Base-by-base conservation (phyloP, 2,329 filamentous ascomycete species). In the Fusarium papillatum region DNA sequence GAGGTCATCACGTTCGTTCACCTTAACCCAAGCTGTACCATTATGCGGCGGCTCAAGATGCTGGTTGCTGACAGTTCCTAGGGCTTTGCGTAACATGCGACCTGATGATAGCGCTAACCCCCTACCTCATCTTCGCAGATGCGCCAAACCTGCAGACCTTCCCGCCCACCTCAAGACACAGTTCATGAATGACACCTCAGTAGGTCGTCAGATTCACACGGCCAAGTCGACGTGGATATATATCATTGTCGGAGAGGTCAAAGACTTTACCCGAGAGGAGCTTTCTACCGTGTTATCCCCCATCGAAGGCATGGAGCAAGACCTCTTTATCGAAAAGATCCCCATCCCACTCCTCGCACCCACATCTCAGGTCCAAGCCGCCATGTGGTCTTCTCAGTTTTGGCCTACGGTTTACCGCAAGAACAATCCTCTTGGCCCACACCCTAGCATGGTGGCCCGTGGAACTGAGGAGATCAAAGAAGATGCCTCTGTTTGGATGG, bases 341-440 rank as follows among this genome's bases (percentile, higher is more conserved):
- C 90, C 91, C 0, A 93, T 97, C 16, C 95, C 95, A 9, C 86
- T 93, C 31, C 86, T 95, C 55, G 89, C 94, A 29, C 95, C 95
- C 3, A 95, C 93, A 7, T 96, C 94, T 5, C 90, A 93, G 76
- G 88, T 93, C 46, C 94, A 96, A 82, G 94, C 95, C 11, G 90
- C 90, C 31, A 86, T 91, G 81, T 97, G 94, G 94, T 93, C 92
- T 31, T 87, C 90, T 39, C 89, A 93, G 77, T 96, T 95, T 83
- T 97, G 95, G 95, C 95, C 95, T 16, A 94, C 93, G 2, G 91
- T 96, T 61, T 97, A 97, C 85, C 93, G 95, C 75, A 95, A 95
- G 86, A 96, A 94, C 76, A 97, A 97, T 80, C 95, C 95, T 3
- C 94, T 96, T 70, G 95, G 95, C 6, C 95, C 95, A 22, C 95